A percentile compares a stretch with the other conserved stretches of the same genome.
phyloP scores from a whole-genome alignment of 306 rosid genomes.

The Albizia julibrissin region DNA sequence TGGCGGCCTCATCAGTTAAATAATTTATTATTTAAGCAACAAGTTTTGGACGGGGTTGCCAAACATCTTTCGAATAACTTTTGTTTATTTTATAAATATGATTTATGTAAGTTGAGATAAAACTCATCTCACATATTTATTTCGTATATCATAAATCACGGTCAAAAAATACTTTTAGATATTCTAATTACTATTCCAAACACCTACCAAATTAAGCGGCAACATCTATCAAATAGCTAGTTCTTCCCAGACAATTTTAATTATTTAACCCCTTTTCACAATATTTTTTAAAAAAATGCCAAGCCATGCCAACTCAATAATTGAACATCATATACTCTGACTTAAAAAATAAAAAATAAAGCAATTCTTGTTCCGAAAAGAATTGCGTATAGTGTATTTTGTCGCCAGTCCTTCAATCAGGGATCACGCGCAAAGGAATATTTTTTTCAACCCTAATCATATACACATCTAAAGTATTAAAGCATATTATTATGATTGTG shows the following conservation, averaged over 20 bases:
- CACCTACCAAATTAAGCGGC: conserved; percentile 27
- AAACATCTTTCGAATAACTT: no score
- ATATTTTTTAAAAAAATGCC: background rate
- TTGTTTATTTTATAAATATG: no score
- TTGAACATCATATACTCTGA: background rate
- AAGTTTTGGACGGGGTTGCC: background rate
- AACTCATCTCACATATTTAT: no score
- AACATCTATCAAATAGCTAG: background rate
- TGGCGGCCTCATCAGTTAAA: background rate
- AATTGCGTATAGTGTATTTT: background rate
- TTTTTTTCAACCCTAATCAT: background rate
- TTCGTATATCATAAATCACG: no score
- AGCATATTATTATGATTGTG: background rate
- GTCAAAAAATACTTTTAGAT: no score
- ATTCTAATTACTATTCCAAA: no score
- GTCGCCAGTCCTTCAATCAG: background rate
- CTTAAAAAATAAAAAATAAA: background rate
- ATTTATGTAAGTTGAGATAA: no score
- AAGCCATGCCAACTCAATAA: background rate
- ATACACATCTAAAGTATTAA: background rate
- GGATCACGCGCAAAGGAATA: background rate
- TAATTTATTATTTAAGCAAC: background rate
- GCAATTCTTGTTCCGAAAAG: background rate
- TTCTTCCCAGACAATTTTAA: conserved; percentile 14
- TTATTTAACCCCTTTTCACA: background rate